Base-by-base conservation (phyloP, 148 eudicot genomes). In the Heliosperma pusillum region DNA sequence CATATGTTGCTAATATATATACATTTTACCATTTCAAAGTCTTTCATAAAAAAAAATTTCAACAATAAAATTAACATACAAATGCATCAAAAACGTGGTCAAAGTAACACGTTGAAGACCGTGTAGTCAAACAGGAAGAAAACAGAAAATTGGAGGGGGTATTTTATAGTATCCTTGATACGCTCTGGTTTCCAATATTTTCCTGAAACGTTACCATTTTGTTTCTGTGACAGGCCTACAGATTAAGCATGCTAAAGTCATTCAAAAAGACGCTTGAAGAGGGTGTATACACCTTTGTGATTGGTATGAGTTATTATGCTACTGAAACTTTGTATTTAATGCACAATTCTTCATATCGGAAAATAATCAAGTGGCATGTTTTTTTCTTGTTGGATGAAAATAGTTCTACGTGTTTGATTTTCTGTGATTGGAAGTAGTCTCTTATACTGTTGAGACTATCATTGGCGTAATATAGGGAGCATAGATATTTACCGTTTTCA, bases 231-330 rank as follows among this genome's bases (percentile, higher is more conserved):
- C 93, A 95, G 99, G 97, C 96, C 77, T 95, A 95, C 77, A 87
- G 97, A 73, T 78, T 92, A 80, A 95, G 99, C 91, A 90, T 95
- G 99, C 88, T 92, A 87, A 95, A 95, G 84, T 89, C 99, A 70
- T 95, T 95, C 73, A 95, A 90, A 83, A 95, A 92, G 90, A 95
- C 99, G 80, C 92, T 95, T 81, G 99, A 92, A 73, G 99, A 92
- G 69, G 99, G 99, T 78, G 84, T 79, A 75, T 95, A 85, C 89
- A 85, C 96, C 81, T 83, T 95, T 69, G 87, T 95, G 72, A 95
- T 95, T 72, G 99, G 99, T 95, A 95, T 86, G 97, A 70, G 81
- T 85, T 44, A 77, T 76, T 47, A 76, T 24, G 50, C 24, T 68
- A 74, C 60, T 27, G 24, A 70, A 52, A 47, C 29, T 40, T 21